phyloP scores from a whole-genome alignment of 2,329 filamentous ascomycete genomes.

The Lasiodiplodia sp. region DNA sequence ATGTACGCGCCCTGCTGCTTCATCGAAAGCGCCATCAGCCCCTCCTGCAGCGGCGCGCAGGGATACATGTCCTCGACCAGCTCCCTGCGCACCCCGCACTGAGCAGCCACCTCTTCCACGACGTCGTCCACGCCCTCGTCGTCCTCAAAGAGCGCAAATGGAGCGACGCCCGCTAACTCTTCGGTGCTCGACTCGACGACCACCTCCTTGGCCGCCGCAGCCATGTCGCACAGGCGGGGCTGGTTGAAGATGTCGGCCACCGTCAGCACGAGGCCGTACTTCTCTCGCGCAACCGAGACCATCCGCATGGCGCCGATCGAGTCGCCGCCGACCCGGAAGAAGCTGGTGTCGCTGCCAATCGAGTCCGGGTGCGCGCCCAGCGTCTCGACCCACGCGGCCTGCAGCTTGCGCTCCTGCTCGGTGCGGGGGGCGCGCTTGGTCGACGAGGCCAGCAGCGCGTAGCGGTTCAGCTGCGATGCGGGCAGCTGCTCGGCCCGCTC shows the following conservation, averaged over 20 bases:
- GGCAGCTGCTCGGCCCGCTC: conserved; percentile 40
- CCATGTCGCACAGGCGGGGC: conserved; percentile 33
- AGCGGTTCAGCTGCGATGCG: conserved; percentile 36
- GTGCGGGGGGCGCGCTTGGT: conserved; percentile 55
- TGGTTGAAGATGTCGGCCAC: conserved; percentile 36
- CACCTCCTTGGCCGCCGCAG: conserved; percentile 34
- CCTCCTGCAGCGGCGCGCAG: conserved; percentile 63
- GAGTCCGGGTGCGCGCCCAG: conserved; percentile 22
- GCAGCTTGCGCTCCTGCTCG: conserved; percentile 49
- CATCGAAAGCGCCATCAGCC: conserved; percentile 61
- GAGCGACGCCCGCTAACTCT: not conserved
- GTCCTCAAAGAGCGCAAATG: conserved; percentile 2
- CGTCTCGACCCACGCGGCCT: conserved; percentile 32
- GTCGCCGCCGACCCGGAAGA: conserved; percentile 52
- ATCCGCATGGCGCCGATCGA: conserved; percentile 35
- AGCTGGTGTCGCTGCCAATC: conserved; percentile 48
- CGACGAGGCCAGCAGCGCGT: conserved; percentile 35
- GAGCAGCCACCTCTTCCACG: conserved; percentile 30
- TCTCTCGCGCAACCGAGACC: conserved; percentile 18
- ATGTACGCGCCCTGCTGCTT: conserved; percentile 62
- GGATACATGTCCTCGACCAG: conserved; percentile 61
- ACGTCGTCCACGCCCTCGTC: conserved; percentile 33
- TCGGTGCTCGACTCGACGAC: not conserved
- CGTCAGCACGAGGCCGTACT: conserved; percentile 30
- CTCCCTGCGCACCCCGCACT: conserved; percentile 5